These are phyloP conservation scores for Penicillium samsonianum DNA, from an alignment of 495 filamentous ascomycete species.

Conservation along the genomic window DNA sequence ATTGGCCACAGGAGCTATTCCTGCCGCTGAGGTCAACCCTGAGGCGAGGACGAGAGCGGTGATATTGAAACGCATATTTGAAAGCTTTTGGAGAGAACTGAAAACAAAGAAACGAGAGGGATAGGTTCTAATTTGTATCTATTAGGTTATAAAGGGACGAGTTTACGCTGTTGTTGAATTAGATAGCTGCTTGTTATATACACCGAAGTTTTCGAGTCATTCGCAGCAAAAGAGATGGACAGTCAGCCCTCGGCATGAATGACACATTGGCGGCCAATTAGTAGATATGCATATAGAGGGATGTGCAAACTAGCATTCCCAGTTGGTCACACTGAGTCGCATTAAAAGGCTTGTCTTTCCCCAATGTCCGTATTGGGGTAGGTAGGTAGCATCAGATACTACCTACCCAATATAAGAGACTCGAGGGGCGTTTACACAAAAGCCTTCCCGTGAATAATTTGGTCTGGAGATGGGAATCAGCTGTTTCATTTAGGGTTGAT, in stretches of 20 bases:
- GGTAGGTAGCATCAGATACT: not conserved
- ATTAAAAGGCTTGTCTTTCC: slow-evolving; percentile 1
- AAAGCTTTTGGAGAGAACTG: not conserved
- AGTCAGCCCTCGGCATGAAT: not conserved
- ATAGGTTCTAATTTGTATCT: not conserved
- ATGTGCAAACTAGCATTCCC: not conserved
- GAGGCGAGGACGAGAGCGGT: slow-evolving; percentile 13
- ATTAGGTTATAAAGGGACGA: not conserved
- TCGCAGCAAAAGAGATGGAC: not conserved
- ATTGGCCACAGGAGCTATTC: not conserved
- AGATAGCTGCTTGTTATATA: not conserved
- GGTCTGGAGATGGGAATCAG: not conserved
- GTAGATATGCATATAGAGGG: not conserved
- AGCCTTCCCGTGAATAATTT: not conserved
- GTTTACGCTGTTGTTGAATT: not conserved
- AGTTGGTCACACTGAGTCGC: slow-evolving; percentile 2
- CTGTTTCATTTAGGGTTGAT: not conserved
- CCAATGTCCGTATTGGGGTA: not conserved
- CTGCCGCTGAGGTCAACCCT: slow-evolving; percentile 12
- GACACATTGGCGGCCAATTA: not conserved
- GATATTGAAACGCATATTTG: slow-evolving; percentile 23
- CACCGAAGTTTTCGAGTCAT: not conserved
- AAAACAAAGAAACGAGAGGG: not conserved
- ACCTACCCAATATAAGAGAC: not conserved
- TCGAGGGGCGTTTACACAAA: not conserved